Base-by-base conservation (phyloP, 306 rosid species). In the Parietaria judaica region DNA sequence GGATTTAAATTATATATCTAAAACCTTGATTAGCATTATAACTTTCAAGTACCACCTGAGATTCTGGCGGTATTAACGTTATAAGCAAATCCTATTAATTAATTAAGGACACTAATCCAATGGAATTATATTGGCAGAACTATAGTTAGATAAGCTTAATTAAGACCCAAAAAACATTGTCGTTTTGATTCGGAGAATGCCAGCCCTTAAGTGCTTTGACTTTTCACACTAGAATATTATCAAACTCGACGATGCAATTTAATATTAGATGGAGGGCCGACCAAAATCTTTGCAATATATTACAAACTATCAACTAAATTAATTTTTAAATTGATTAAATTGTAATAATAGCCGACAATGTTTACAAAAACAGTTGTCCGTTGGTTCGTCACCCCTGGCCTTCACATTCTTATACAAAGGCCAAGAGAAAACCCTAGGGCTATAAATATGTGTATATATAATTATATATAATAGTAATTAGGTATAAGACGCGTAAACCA, bases 121-220 rank as follows among this genome's bases (percentile, higher is more conserved):
- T 5, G 45, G 9, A 41, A 41, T 41, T 41, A 41, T 41, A 41
- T 41, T 41, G 9, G 45, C 45, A 8, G 45, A 5, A 41, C 45
- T 41, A 41, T 41, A 41, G 2, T 23, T 23, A 41, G 45, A 41
- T 41, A 41, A 41, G 9, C 45, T 41, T 41, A 41, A 41, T 41
- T 17, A 53, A 53, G 8, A 4, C 9, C 6, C 9, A 16, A 53
- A 53, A 53, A 0, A 23, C 9, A 23, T 17, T 53, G 57, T 15
- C 57, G 57, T 53, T 53, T 53, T 53, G 16, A 51, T n/a, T 14
- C 34, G 16, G 34, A 15, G 57, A 4, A 53, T 53, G 35, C 37
- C 57, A 53, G 57, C 57, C 57, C 57, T 53, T 17, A 23, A 23
- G 57, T 41, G 45, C 45, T 17, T 15, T 36, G 57, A 53, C 57